Base-by-base conservation (phyloP, 2,329 filamentous ascomycete species). In the Mycogone perniciosa region DNA sequence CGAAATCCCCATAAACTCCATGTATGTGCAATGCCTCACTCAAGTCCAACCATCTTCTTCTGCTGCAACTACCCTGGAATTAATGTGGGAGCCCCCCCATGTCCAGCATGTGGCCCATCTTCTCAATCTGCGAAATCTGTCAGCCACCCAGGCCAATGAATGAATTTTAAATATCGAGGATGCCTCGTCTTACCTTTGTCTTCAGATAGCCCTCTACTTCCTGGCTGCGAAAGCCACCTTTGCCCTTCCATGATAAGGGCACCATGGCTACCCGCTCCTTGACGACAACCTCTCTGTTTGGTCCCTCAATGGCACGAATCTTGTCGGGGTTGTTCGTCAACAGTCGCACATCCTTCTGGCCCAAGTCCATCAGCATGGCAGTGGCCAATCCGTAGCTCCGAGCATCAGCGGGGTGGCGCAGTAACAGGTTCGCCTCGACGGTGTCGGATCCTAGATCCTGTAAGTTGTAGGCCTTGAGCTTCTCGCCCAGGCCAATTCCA, bases 241-340 rank as follows among this genome's bases (percentile, higher is more conserved):
- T 81, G 1, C 88, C 89, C 64, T 88, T 88, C 93, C 93, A 99
- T 7, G 89, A 91, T 54, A 97, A 67, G 3, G 93, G 93, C 52
- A 99, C 85, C 93, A 99, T 99, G 2, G 91, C 85, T 9, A 99
- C 91, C 42, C 93, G 75, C 70, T 97, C 92, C 58, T 80, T 88
- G 2, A 99, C 93, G 7, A 86, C 78, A 9, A 99, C 78, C 70
- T 99, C 92, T 8, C 90, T 76, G 57, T 88, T 88, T 0, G 91
- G 91, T 0, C 93, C 93, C 67, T 99, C 93, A 0, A 99, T 88
- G 0, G 93, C 93, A 11, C 89, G 77, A 39, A 99, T 88, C 74
- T 99, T 99, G 61, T 99, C 93, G 0, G 93, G 93, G 62, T 99
- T 99, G 67, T 99, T 99, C 7, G 93, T 99, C 60, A 99, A 72